A percentile compares a stretch with the other conserved stretches of the same genome.
Conservation (phyloP, 208 protist species). For the Phytomonas sp. region DNA sequence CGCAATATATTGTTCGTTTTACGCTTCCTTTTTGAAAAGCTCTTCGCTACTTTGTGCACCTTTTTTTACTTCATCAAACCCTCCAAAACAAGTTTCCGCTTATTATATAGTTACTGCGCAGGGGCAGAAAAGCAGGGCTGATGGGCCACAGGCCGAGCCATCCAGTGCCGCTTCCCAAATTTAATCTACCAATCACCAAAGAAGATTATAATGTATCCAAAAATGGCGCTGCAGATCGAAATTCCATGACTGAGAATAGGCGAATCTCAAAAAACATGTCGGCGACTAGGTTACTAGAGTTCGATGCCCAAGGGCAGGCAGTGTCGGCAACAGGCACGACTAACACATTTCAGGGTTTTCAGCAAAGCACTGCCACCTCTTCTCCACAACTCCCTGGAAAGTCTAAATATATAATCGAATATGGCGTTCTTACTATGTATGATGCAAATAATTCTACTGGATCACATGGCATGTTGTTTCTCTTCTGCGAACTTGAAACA, state of each 20-base stretch:
- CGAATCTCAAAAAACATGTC: not conserved
- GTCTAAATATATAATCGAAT: slow-evolving; percentile 78
- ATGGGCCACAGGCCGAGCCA: not conserved
- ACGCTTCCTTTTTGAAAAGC: slow-evolving; percentile 12
- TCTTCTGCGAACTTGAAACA: slow-evolving; percentile 51
- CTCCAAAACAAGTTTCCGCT: slow-evolving; percentile 6
- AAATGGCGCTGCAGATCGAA: not conserved
- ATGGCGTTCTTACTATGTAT: slow-evolving; percentile 69
- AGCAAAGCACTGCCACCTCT: not conserved
- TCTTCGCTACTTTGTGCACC: not conserved
- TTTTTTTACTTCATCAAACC: slow-evolving; percentile 11
- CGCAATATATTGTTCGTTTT: slow-evolving; percentile 10
- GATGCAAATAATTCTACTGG: slow-evolving; percentile 21
- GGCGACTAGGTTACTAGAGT: not conserved
- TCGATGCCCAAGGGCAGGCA: not conserved
- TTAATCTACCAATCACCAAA: not conserved
- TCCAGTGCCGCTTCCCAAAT: not conserved
- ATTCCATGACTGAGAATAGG: not conserved
- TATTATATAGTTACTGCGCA: not conserved
- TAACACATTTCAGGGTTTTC: not conserved
- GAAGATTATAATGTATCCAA: not conserved
- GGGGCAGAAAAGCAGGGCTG: not conserved
- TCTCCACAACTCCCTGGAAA: slow-evolving; percentile 43
- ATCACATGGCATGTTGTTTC: slow-evolving; percentile 35
- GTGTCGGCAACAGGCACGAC: not conserved